phyloP scores from a whole-genome alignment of 225 moss, liverwort and hornwort species.

The Ulota crispa region DNA sequence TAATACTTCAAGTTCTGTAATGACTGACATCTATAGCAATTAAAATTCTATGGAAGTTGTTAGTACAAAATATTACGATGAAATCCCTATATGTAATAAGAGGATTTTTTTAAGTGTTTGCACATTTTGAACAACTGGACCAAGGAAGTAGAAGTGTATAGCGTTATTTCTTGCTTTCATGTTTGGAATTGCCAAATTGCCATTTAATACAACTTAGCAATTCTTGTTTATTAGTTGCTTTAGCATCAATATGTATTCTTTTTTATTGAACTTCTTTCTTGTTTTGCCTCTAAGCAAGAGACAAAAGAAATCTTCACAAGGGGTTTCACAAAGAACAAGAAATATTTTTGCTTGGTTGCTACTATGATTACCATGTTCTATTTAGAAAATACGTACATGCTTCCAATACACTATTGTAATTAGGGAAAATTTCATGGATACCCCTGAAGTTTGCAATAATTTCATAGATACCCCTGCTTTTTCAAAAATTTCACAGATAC shows the following conservation, averaged over 20 bases:
- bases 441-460: too few relatives aligned
- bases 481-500: too few relatives aligned
- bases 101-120: not conserved
- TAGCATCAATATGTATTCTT: not conserved
- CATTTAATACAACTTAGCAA: not conserved
- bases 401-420: not conserved
- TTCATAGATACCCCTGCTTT: too few relatives aligned
- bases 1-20: not conserved
- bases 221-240: not conserved
- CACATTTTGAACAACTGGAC: not conserved
- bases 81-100: not conserved
- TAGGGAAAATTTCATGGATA: too few relatives aligned
- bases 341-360: not conserved
- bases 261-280: not conserved
- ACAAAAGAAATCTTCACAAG: not conserved
- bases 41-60: not conserved
- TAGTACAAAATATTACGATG: not conserved
- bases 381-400: not conserved
- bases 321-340: not conserved
- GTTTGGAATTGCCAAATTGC: not conserved
- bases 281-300: slow-evolving; percentile 20
- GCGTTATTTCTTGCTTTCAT: not conserved
- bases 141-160: not conserved
- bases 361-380: not conserved
- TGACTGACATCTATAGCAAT: not conserved